Conservation (phyloP, 2,329 filamentous ascomycete species). For the Ceratocystis lukuohia region DNA sequence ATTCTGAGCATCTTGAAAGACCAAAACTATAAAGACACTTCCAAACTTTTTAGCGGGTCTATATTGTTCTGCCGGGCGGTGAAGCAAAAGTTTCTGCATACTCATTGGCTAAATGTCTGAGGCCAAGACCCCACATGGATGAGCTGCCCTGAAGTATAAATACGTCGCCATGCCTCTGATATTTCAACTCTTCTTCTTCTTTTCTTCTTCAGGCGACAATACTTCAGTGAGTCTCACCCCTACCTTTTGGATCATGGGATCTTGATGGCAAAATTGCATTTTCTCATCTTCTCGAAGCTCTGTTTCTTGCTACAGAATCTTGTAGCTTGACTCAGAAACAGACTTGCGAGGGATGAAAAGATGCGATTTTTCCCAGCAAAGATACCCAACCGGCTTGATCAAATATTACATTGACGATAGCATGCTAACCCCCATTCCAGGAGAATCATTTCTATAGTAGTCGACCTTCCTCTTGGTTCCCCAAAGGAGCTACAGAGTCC, state of each 20-base stretch:
- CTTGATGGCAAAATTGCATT: not conserved
- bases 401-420: not conserved
- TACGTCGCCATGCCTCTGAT: constrained; percentile 22
- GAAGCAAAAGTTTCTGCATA: not conserved
- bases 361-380: not conserved
- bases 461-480: constrained; percentile 81
- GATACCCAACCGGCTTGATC: not conserved
- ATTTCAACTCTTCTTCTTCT: constrained; percentile 34
- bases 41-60: constrained; percentile 19
- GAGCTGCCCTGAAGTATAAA: constrained; percentile 35
- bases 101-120: not conserved
- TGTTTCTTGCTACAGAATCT: not conserved
- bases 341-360: not conserved
- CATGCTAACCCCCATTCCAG: constrained; percentile 22
- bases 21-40: constrained; percentile 18
- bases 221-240: constrained; percentile 38
- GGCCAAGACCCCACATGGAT: constrained; percentile 18
- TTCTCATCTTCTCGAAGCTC: not conserved
- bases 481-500: constrained; percentile 83
- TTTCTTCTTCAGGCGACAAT: constrained; percentile 48
- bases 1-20: not conserved
- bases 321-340: not conserved
- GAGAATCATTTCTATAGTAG: constrained; percentile 98
- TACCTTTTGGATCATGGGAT: constrained; percentile 24
- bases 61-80: constrained; percentile 21